These are phyloP conservation scores for Psilocybe cyanescens DNA, from an alignment of 768 basidiomycete species.

Conservation along the genomic window DNA sequence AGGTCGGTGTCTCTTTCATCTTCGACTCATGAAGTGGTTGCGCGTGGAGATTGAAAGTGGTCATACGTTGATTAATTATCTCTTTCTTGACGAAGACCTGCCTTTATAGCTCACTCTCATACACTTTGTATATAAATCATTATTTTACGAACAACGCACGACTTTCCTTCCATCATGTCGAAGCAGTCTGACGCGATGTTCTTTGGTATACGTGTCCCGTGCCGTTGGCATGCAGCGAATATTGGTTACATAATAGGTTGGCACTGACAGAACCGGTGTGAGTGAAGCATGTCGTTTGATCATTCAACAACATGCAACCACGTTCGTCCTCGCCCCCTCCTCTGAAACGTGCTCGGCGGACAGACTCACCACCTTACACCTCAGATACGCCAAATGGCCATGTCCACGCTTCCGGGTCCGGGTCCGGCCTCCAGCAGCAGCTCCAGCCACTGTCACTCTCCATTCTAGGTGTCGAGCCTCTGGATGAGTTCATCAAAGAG, in stretches of 20 bases:
- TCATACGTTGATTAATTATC: conserved; percentile 28
- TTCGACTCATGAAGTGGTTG: conserved; percentile 67
- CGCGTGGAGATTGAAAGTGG: conserved; percentile 35
- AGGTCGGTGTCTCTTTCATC: conserved; percentile 75
- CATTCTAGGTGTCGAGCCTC: conserved; percentile 86
- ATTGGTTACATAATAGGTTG: too few relatives aligned
- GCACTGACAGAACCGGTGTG: background rate
- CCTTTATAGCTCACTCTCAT: background rate
- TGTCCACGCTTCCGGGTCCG: conserved; percentile 9
- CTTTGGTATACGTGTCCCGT: too few relatives aligned
- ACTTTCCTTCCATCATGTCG: too few relatives aligned
- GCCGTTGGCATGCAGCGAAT: too few relatives aligned
- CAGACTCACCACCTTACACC: conserved; percentile 14
- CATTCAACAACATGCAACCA: conserved; percentile 6
- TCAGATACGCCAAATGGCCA: conserved; percentile 29
- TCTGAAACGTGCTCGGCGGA: conserved; percentile 25
- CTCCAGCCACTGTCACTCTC: conserved; percentile 75
- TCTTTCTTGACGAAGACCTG: background rate
- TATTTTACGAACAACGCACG: background rate
- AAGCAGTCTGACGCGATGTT: too few relatives aligned
- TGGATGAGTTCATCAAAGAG: conserved; percentile 92
- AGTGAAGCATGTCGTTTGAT: background rate
- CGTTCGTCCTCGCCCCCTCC: conserved; percentile 27
- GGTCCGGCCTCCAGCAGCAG: background rate
- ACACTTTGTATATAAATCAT: background rate